phyloP scores from a whole-genome alignment of 75 land plant genomes.

The Cryptomeria japonica region DNA sequence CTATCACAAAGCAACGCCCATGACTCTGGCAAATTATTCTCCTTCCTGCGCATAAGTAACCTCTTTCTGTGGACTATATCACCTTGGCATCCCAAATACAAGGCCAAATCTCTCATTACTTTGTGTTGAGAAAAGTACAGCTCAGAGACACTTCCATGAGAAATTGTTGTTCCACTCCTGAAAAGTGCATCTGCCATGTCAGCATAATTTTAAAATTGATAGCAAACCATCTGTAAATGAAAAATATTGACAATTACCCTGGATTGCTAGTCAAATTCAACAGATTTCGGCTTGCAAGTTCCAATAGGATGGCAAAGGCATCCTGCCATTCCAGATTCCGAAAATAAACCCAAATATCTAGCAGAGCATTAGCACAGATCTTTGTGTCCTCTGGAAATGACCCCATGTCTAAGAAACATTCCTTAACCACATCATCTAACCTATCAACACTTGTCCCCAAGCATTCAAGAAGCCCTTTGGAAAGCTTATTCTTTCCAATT shows the following conservation, averaged over 20 bases:
- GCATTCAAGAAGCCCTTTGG: constrained; percentile 36
- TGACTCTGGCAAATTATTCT: constrained; percentile 41
- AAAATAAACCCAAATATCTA: constrained; percentile 57
- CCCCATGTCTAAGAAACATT: constrained; percentile 63
- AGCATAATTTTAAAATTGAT: neutral
- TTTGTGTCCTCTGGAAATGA: constrained; percentile 59
- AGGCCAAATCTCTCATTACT: constrained; percentile 58
- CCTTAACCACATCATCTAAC: constrained; percentile 22
- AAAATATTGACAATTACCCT: neutral
- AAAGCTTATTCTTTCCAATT: no score
- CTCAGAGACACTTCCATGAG: constrained; percentile 36
- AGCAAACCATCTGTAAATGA: neutral
- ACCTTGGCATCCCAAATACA: constrained; percentile 26
- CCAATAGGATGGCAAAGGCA: constrained; percentile 49
- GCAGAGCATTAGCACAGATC: constrained; percentile 46
- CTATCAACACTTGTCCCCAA: constrained; percentile 42
- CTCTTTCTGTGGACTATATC: constrained; percentile 24
- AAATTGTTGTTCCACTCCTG: neutral
- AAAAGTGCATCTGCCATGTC: neutral
- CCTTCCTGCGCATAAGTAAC: constrained; percentile 52
- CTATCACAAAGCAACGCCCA: constrained; percentile 40
- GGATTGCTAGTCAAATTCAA: constrained; percentile 41
- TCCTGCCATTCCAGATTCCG: constrained; percentile 48
- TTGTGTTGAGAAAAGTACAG: constrained; percentile 59
- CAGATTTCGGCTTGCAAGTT: constrained; percentile 53